Evolutionary conservation across 192 early-diverging fungal species (phyloP).

Genomic region (Coemansia biformis): DNA sequence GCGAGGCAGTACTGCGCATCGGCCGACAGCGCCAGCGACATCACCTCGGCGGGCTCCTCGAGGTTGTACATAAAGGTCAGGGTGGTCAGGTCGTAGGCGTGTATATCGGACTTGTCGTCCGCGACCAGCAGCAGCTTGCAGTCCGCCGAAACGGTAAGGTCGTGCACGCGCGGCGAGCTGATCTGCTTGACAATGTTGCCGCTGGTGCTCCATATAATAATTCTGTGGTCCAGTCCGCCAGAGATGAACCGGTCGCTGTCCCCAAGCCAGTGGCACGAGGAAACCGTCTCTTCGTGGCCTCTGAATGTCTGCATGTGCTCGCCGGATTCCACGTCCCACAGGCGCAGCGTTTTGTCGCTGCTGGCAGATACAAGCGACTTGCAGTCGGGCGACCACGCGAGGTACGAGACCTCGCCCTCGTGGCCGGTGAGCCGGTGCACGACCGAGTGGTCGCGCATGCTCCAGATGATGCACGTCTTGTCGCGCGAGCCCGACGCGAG

Average conservation of each 20-base stretch:
- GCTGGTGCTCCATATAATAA: conserved; percentile 45
- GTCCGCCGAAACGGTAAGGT: conserved; percentile 34
- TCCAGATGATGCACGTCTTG: conserved; percentile 85
- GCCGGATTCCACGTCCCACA: conserved; percentile 82
- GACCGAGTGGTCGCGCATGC: conserved; percentile 53
- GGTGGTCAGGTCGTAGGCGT: conserved; percentile 44
- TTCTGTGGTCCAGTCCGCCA: conserved; percentile 70
- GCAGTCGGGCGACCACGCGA: conserved; percentile 90
- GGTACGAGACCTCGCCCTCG: conserved; percentile 66
- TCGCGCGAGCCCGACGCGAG: conserved; percentile 92
- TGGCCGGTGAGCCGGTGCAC: conserved; percentile 55
- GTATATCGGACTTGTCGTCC: conserved; percentile 36
- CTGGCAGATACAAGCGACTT: conserved; percentile 70
- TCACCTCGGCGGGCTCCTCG: conserved; percentile 49
- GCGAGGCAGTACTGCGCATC: conserved; percentile 56
- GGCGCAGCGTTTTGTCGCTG: conserved; percentile 68
- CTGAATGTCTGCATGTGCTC: conserved; percentile 53
- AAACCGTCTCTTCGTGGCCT: conserved; percentile 72
- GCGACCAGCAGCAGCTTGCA: conserved; percentile 40
- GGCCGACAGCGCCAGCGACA: conserved; percentile 60
- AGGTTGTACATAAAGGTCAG: conserved; percentile 46
- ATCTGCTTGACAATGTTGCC: conserved; percentile 37
- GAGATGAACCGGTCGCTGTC: conserved; percentile 79
- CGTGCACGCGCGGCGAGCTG: conserved; percentile 46
- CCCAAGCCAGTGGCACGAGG: conserved; percentile 85